Percentiles rank a stretch among this genome's conserved stretches.
Evolutionary conservation across 495 filamentous ascomycete species (phyloP).

Genomic region (Aspergillus sparsus): DNA sequence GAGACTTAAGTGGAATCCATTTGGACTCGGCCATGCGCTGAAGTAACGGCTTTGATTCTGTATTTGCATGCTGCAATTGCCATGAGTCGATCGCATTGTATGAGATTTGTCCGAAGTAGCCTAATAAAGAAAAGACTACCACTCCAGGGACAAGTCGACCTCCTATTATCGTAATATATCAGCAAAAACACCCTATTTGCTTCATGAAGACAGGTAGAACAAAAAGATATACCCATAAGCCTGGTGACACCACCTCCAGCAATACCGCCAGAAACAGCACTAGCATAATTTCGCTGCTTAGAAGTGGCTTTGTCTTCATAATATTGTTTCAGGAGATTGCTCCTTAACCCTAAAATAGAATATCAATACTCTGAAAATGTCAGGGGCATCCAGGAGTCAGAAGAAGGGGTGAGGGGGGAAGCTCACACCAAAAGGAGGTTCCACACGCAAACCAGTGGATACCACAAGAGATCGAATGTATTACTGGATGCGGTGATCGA

Average conservation of each 20-base stretch:
- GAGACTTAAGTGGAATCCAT: conserved; percentile 76
- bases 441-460: conserved; percentile 81
- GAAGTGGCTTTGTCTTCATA: conserved; percentile 51
- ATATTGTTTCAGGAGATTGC: conserved; percentile 43
- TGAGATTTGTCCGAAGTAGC: conserved; percentile 58
- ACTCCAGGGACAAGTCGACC: conserved; percentile 58
- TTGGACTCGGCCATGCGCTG: conserved; percentile 61
- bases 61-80: conserved; percentile 41
- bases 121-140: conserved; percentile 64
- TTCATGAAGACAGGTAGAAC: conserved; percentile 1
- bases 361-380: conserved; percentile 8
- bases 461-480: conserved; percentile 72
- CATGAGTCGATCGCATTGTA: conserved; percentile 58
- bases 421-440: conserved; percentile 73
- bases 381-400: conserved; percentile 1
- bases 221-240: conserved; percentile 58
- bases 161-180: conserved; percentile 30
- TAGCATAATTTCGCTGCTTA: conserved; percentile 60
- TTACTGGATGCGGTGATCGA: conserved; percentile 60
- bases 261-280: conserved; percentile 66
- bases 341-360: conserved; percentile 38
- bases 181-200: conserved; percentile 1
- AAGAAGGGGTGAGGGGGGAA: conserved; percentile 5
- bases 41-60: conserved; percentile 42
- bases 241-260: conserved; percentile 64